Base-by-base conservation (phyloP, 176 grass and related monocot genomes). In the Oropetium thomaeum region DNA sequence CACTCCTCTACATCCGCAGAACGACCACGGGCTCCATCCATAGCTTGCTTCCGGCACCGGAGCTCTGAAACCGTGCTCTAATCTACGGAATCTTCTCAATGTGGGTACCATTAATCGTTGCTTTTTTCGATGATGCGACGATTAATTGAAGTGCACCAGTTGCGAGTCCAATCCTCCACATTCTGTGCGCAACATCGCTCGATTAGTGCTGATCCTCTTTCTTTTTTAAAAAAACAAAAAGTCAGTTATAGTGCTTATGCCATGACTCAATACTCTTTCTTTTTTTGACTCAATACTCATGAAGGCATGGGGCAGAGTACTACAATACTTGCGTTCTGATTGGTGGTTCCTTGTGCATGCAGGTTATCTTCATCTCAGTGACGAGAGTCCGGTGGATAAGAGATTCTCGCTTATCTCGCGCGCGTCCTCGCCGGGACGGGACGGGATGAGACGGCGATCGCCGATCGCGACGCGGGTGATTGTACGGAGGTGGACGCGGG, bases 321-420 rank as follows among this genome's bases (percentile, higher is more conserved):
- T n/a, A n/a, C n/a, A n/a, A n/a, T n/a, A n/a, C 2, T n/a, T 51
- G 19, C 47, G 23, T 53, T 17, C 17, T 53, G 20, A 53, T 23
- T 7, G 8, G 51, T 53, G 20, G 51, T 53, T 53, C n/a, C 51
- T 53, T 53, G 1, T 19, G 14, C 16, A 30, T 32, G 13, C 14
- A 17, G 54, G 25, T 16, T 59, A 59, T 59, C 11, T 1, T 49
- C 45, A 17, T 19, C 45, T 49, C 28, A 5, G 28, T 11, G 43
- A 28, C 65, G 25, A 45, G 25, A 48, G 7, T 14, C 26, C 28
- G 16, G 27, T 6, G 27, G 8, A 16, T 19, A 32, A 31, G 70
- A 39, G 70, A 39, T 55, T 72, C 48, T 55, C 45, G 49, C 49
- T 55, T 55, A 72, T 57, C 70, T 12, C 70, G 32, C 70, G 15